Percentiles rank a stretch among this genome's conserved stretches.
phyloP scores from a whole-genome alignment of 2,329 filamentous ascomycete species.

The Blastomyces parvus region DNA sequence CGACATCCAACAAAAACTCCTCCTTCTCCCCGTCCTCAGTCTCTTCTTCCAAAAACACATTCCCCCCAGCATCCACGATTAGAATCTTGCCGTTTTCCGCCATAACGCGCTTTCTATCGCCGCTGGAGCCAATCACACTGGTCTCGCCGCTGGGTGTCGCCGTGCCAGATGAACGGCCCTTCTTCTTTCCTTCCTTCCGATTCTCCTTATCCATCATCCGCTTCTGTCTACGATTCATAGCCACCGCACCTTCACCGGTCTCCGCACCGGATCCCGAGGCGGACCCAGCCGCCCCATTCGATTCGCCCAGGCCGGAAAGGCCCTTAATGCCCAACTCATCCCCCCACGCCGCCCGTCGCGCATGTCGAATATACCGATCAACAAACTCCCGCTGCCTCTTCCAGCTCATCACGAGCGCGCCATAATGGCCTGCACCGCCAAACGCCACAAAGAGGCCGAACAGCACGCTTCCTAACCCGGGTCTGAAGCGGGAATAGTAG shows the following conservation, averaged over 20 bases:
- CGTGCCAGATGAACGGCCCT: slow-evolving; percentile 34
- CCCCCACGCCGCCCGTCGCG: slow-evolving; percentile 81
- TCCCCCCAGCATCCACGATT: slow-evolving; percentile 81
- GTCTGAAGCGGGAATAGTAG: slow-evolving; percentile 91
- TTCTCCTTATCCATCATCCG: slow-evolving; percentile 79
- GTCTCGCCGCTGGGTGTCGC: slow-evolving; percentile 45
- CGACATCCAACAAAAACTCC: slow-evolving; percentile 80
- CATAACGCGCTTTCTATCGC: slow-evolving; percentile 75
- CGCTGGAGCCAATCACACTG: slow-evolving; percentile 51
- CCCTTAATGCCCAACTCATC: slow-evolving; percentile 58
- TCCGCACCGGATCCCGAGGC: slow-evolving; percentile 26
- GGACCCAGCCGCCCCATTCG: slow-evolving; percentile 18
- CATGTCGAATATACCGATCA: slow-evolving; percentile 81
- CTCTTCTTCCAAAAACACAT: slow-evolving; percentile 89
- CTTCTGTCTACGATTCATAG: slow-evolving; percentile 77
- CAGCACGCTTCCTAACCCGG: slow-evolving; percentile 77
- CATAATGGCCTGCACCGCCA: slow-evolving; percentile 80
- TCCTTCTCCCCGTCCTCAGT: slow-evolving; percentile 75
- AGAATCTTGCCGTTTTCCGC: slow-evolving; percentile 93
- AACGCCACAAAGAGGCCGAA: slow-evolving; percentile 70
- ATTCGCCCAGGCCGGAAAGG: slow-evolving; percentile 56
- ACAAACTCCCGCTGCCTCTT: slow-evolving; percentile 87
- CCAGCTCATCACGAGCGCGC: slow-evolving; percentile 75
- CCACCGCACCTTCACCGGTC: slow-evolving; percentile 42
- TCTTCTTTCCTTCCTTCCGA: slow-evolving; percentile 53